phyloP scores from a whole-genome alignment of 1,139 yeast genomes.

The Hyphopichia khmerensis region DNA sequence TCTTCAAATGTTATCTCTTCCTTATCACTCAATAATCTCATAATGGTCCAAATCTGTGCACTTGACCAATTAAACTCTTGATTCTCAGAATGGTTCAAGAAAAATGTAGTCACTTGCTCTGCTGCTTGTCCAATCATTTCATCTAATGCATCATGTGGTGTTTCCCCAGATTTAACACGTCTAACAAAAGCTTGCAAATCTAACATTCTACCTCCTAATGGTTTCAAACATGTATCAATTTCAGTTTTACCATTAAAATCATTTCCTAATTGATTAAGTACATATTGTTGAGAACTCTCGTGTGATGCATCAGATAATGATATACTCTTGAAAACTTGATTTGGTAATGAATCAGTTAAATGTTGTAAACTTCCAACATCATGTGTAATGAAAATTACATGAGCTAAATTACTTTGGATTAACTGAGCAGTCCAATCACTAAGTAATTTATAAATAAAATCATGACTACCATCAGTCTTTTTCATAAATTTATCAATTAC shows the following conservation, averaged over 20 bases:
- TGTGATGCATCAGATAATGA: slow-evolving; percentile 80
- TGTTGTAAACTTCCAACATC: slow-evolving; percentile 77
- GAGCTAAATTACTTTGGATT: slow-evolving; percentile 78
- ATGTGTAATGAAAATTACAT: slow-evolving; percentile 82
- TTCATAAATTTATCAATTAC: slow-evolving; percentile 72
- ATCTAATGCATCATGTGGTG: slow-evolving; percentile 68
- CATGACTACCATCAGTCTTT: slow-evolving; percentile 55
- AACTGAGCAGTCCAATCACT: slow-evolving; percentile 89
- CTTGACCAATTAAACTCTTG: slow-evolving; percentile 54
- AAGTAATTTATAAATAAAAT: slow-evolving; percentile 69
- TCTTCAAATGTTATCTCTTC: slow-evolving; percentile 51
- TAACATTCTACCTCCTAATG: slow-evolving; percentile 92
- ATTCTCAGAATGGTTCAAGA: slow-evolving; percentile 44
- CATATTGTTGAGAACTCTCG: slow-evolving; percentile 69
- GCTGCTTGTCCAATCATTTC: slow-evolving; percentile 85
- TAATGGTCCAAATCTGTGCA: slow-evolving; percentile 87
- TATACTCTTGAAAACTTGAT: slow-evolving; percentile 77
- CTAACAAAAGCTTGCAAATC: slow-evolving; percentile 90
- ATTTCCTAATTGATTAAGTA: slow-evolving; percentile 55
- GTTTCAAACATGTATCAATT: slow-evolving; percentile 60
- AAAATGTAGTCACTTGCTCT: slow-evolving; percentile 84
- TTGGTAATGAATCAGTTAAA: slow-evolving; percentile 72
- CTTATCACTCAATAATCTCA: slow-evolving; percentile 57
- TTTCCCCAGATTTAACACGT: slow-evolving; percentile 83
- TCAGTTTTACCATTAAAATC: slow-evolving; percentile 21